phyloP scores from a whole-genome alignment of 192 early-diverging fungal species.

The Coemansia aciculifera region DNA sequence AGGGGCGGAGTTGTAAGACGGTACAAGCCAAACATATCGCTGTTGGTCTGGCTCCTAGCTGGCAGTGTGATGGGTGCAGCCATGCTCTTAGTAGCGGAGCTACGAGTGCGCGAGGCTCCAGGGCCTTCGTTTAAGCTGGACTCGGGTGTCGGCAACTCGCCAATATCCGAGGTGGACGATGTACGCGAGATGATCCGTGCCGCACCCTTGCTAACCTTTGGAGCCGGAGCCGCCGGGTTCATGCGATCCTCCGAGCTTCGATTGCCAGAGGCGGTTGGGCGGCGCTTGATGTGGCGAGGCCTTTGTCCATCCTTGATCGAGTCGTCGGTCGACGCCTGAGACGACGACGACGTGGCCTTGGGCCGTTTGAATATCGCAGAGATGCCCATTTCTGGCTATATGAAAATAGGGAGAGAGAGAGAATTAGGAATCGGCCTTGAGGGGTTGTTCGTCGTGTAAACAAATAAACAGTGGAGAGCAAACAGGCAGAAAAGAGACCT shows the following conservation, averaged over 20 bases:
- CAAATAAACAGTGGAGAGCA: conserved; percentile 10
- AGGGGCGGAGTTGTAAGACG: conserved; percentile 37
- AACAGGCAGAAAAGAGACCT: background rate
- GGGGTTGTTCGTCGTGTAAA: background rate
- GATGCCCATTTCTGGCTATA: conserved; percentile 38
- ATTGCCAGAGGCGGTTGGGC: conserved; percentile 21
- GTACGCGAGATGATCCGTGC: background rate
- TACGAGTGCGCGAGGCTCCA: conserved; percentile 7
- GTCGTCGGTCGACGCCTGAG: background rate
- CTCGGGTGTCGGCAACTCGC: conserved; percentile 32
- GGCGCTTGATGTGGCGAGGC: conserved; percentile 27
- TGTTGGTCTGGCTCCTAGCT: conserved; percentile 9
- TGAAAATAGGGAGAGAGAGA: background rate
- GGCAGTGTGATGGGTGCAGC: background rate
- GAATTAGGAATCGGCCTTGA: background rate
- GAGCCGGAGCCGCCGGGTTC: background rate
- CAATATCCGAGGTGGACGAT: conserved; percentile 15
- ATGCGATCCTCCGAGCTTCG: conserved; percentile 3
- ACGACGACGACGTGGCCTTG: conserved; percentile 20
- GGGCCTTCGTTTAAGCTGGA: conserved; percentile 27
- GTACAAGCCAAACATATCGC: conserved; percentile 18
- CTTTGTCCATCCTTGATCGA: conserved; percentile 11
- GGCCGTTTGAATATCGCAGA: conserved; percentile 51
- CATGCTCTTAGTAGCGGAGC: background rate
- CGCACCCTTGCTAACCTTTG: conserved; percentile 1